Percentiles rank a stretch among this genome's conserved stretches.
phyloP scores from a whole-genome alignment of 768 basidiomycete genomes.

The Pilatotrama ljubarskyi region DNA sequence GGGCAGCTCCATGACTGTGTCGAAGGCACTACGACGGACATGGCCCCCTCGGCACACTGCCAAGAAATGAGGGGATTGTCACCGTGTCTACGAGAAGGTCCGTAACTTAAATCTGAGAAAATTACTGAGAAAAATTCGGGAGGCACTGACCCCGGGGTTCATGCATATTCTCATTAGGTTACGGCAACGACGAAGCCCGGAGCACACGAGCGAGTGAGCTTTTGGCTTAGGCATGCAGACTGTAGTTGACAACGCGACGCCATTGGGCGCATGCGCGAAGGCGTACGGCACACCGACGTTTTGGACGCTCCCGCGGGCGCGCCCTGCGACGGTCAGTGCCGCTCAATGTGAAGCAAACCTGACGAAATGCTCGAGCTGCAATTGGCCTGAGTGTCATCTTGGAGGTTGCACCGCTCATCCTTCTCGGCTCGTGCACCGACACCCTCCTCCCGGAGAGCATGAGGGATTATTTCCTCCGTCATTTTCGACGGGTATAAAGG shows the following conservation, averaged over 20 bases:
- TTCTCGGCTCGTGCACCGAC: background rate
- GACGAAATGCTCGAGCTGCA: background rate
- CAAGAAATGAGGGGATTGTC: background rate
- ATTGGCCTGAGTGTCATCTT: background rate
- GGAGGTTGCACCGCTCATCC: background rate
- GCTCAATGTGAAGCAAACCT: background rate
- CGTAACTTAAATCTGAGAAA: background rate
- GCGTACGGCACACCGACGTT: conserved; percentile 1
- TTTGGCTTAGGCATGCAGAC: background rate
- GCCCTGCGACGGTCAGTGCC: too few species aligned
- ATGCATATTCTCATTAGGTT: background rate
- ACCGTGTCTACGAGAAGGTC: background rate
- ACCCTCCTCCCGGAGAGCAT: background rate
- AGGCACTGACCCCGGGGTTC: background rate
- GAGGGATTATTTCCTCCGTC: background rate
- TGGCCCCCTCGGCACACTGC: background rate
- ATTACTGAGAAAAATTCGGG: background rate
- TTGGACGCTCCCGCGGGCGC: conserved; percentile 1
- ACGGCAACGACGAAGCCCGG: background rate
- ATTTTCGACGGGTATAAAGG: background rate
- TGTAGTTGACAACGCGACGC: background rate
- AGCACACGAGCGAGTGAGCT: background rate
- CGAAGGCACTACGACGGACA: background rate
- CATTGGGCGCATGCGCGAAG: background rate
- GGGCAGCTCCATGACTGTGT: background rate